phyloP scores from a whole-genome alignment of 2,329 filamentous ascomycete genomes.

The Penicillium sp. region DNA sequence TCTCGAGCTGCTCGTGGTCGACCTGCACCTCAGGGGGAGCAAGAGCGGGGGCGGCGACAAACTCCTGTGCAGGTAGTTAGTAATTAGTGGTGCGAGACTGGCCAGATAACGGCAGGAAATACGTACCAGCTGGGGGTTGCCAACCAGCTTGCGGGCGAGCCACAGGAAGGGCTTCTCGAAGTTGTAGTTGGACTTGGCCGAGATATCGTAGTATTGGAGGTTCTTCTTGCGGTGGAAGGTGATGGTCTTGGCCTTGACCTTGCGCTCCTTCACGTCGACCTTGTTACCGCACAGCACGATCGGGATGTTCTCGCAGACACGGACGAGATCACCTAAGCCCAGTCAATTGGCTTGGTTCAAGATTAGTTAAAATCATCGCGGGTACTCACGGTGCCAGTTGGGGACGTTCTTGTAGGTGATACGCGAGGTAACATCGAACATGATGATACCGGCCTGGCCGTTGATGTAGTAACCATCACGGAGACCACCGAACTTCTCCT shows the following conservation, averaged over 20 bases:
- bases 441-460: slow-evolving; percentile 99
- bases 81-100: slow-evolving; percentile 4
- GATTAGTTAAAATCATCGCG: neutral
- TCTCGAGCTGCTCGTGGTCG: slow-evolving; percentile 73
- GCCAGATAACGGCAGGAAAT: slow-evolving; percentile 21
- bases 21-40: slow-evolving; percentile 90
- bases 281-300: slow-evolving; percentile 99
- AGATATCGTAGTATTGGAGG: slow-evolving; percentile 99
- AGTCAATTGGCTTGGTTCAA: neutral
- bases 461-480: slow-evolving; percentile 99
- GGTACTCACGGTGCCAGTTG: slow-evolving; percentile 98
- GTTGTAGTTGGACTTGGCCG: slow-evolving; percentile 99
- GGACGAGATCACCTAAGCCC: slow-evolving; percentile 84
- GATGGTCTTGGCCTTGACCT: slow-evolving; percentile 99
- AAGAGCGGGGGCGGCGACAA: slow-evolving; percentile 91
- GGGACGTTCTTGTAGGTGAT: slow-evolving; percentile 99
- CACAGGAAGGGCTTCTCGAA: slow-evolving; percentile 99
- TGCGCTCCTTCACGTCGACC: slow-evolving; percentile 99
- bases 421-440: slow-evolving; percentile 99
- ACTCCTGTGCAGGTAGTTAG: slow-evolving; percentile 63
- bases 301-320: slow-evolving; percentile 98
- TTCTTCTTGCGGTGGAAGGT: slow-evolving; percentile 99
- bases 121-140: slow-evolving; percentile 79
- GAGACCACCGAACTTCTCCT: slow-evolving; percentile 99
- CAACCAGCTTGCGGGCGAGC: slow-evolving; percentile 97